Base-by-base conservation (phyloP, 371 early-diverging fungal genomes). In the Rhizopus arrhizus region DNA sequence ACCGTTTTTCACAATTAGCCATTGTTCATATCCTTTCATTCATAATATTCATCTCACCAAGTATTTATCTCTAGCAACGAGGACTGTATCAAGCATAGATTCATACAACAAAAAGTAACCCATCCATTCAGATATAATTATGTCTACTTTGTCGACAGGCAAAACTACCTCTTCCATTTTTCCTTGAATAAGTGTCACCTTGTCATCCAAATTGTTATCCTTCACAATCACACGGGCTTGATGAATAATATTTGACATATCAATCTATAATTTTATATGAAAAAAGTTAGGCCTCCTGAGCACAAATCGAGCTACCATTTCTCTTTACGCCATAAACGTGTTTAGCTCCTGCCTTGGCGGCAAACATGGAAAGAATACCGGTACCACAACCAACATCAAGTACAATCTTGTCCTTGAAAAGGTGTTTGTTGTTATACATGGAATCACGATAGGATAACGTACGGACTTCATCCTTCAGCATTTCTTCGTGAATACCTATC, bases 81-180 rank as follows among this genome's bases (percentile, higher is more conserved):
- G 83, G 22, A 98, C 99, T 5, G 97, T 95, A 77, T 98, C 97
- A 71, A 98, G 83, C 99, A 98, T 98, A 74, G 93, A 92, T 72
- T 98, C 98, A 73, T 95, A 97, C 50, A 97, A 82, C 71, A 97
- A 84, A 72, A 96, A 97, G 86, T 98, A 97, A 31, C 99, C 99
- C 96, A 98, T 98, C 99, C 99, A 98, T 75, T 98, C 99, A 4
- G 95, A 94, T 56, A 98, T 94, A 64, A 98, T 97, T 53, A 96
- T 93, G 65, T 95, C 95, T 16, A 95, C 95, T 58, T 89, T 83
- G 56, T 91, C 88, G 29, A 93, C 95, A 16, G 99, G 98, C 15
- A 97, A 82, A 29, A 71, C 76, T 22, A 98, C 91, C 64, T 96
- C 95, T 75, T 98, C 99, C 86, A 97, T 91, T 77, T 95, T 95